Evolutionary conservation across 2,329 filamentous ascomycete genomes (phyloP), one percentile per base, ranked within the genome.

Genomic region (Aciculosporium take): DNA sequence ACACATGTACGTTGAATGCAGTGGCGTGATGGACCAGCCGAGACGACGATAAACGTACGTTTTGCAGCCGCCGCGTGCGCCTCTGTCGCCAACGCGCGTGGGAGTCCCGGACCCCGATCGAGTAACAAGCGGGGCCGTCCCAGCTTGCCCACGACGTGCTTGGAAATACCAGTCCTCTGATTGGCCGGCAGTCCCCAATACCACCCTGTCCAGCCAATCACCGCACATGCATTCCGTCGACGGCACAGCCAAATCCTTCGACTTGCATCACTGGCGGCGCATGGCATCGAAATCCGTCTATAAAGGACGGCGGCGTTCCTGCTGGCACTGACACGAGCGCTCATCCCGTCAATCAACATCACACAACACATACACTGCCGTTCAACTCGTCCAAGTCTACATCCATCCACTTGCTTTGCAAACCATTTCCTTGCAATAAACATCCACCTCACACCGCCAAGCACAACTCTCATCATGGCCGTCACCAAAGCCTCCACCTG

Each of bases 401-500:
- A n/a, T n/a, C n/a, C n/a, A n/a, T n/a, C n/a, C n/a, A n/a, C n/a
- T n/a, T n/a, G n/a, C n/a, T n/a, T n/a, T n/a, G n/a, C n/a, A n/a
- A n/a, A n/a, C n/a, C n/a, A n/a, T n/a, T n/a, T n/a, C n/a, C n/a
- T n/a, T n/a, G n/a, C n/a, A n/a, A 6, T 6, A 8, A 8, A 21
- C 1, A 31, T 9, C 4, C 15, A 17, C 15, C 10, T 12, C 43
- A 27, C 23, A 28, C n/a, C 7, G 24, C 23, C 18, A 39, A 37
- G 13, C 36, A 46, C 39, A 36, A 28, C 30, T 25, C 20, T 8
- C 51, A 58, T 38, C 51, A 63, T 63, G 58, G 53, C 56, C 25
- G 47, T 52, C 52, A 47, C 55, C 53, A 62, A 61, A 51, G 52
- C 63, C 29, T 62, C 68, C 42, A 76, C 69, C 50, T 76, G 72